Conservation (phyloP, 108 stramenopile genomes). For the Skeletonema tropicum region DNA sequence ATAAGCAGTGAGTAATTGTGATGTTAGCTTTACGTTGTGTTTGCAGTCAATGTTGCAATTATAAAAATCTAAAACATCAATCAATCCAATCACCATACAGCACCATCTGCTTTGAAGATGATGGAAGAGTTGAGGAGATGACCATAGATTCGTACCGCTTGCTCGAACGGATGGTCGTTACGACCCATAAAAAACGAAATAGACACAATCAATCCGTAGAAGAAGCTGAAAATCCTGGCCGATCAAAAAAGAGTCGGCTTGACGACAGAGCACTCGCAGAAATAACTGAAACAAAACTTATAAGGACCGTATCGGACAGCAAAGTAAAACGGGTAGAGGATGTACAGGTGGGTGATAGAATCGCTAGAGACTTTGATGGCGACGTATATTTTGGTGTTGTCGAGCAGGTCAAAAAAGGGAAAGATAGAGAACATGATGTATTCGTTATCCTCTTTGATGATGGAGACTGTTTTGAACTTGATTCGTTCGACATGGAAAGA, state of each 20-base stretch:
- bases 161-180: too few relatives aligned
- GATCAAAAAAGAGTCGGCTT: too few relatives aligned
- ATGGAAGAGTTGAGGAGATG: too few relatives aligned
- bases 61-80: background rate
- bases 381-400: background rate
- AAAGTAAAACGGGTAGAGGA: background rate
- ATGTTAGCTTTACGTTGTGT: background rate
- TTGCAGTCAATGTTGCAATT: background rate
- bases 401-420: background rate
- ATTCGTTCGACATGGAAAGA: background rate
- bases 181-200: too few relatives aligned
- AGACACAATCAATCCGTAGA: too few relatives aligned
- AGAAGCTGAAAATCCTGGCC: too few relatives aligned
- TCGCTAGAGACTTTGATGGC: slow-evolving; percentile 3
- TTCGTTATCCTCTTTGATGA: background rate
- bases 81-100: too few relatives aligned
- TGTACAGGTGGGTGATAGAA: background rate
- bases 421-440: background rate
- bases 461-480: background rate
- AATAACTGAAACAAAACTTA: too few relatives aligned
- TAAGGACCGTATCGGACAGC: too few relatives aligned
- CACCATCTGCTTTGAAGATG: too few relatives aligned
- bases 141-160: too few relatives aligned
- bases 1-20: background rate
- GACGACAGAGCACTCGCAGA: too few relatives aligned